Conservation (phyloP, 2,329 filamentous ascomycete species). For the Bretziella fagacearum region DNA sequence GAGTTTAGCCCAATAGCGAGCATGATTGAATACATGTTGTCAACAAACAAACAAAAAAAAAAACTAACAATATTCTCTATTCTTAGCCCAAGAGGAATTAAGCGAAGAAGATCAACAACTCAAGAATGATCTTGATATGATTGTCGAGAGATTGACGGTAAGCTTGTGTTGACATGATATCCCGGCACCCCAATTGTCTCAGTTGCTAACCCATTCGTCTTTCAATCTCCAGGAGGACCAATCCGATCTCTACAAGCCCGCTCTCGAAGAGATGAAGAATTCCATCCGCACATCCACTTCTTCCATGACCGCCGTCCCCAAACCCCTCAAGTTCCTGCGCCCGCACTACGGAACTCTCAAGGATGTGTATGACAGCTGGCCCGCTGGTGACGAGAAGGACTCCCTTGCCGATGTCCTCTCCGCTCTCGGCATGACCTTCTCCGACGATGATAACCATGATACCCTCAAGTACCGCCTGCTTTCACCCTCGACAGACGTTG, state of each 20-base stretch:
- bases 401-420: conserved; percentile 88
- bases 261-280: conserved; percentile 90
- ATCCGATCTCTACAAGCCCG: conserved; percentile 71
- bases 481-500: conserved; percentile 78
- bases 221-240: conserved; percentile 53
- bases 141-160: conserved; percentile 87
- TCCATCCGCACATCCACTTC: conserved; percentile 98
- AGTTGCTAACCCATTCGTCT: neutral
- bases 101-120: conserved; percentile 97
- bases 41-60: neutral
- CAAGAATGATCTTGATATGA: conserved; percentile 94
- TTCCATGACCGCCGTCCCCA: conserved; percentile 97
- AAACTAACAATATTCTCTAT: conserved; percentile 2
- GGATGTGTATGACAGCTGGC: conserved; percentile 80
- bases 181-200: conserved; percentile 6
- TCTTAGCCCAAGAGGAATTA: conserved; percentile 60
- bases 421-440: conserved; percentile 97
- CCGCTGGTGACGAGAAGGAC: conserved; percentile 67
- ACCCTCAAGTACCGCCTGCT: conserved; percentile 90
- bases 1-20: neutral
- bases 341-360: conserved; percentile 87
- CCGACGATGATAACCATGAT: conserved; percentile 87
- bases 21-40: too few species aligned
- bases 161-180: conserved; percentile 16
- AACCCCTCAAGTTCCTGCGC: conserved; percentile 92